Base-by-base conservation (phyloP, 2,329 filamentous ascomycete genomes). In the Trichoderma atrobrunneum region DNA sequence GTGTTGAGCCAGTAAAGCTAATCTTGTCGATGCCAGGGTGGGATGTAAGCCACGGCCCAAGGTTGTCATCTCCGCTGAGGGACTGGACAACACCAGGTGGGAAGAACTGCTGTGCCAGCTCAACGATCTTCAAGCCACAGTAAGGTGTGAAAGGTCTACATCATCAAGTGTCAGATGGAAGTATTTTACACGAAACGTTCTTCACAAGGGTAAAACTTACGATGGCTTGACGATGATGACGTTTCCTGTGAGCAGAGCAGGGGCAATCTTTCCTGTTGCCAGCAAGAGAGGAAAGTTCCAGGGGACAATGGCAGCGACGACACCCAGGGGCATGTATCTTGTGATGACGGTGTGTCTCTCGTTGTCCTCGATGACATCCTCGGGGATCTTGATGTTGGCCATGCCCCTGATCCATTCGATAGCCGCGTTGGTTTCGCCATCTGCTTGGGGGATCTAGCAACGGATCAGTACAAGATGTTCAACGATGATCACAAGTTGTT, bases 1-100 rank as follows among this genome's bases (percentile, higher is more conserved):
- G 85, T 2, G 90, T 92, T 10, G 89, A 92, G 32, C 93, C 93
- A 0, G 93, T 95, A 76, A 96, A 96, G 2, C 83, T 85, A 79
- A 91, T 86, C 83, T 89, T 91, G 73, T 85, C 83, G 70, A 91
- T 85, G 56, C 82, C 87, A 0, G 88, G 87, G 76, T 91, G 89
- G 12, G 76, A 77, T 0, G 88, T 89, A 72, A 91, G 80, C 84
- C 83, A 84, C 1, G 87, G 88, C 5, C 89, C 89, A 8, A 91
- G 85, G 72, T 84, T 81, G 74, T 91, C 89, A 68, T 87, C 87
- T n/a, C 89, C 90, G 67, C 86, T 87, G 3, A 92, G 79, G 1
- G 83, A 86, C 76, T 91, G 89, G 7, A 91, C 78, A 21, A 92
- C 88, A 39, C 90, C 90, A 0, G 87, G 86, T 1, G 89, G 89